These are phyloP conservation scores for Fragilariopsis cylindrus DNA, from an alignment of 108 stramenopile genomes.

Conservation along the genomic window DNA sequence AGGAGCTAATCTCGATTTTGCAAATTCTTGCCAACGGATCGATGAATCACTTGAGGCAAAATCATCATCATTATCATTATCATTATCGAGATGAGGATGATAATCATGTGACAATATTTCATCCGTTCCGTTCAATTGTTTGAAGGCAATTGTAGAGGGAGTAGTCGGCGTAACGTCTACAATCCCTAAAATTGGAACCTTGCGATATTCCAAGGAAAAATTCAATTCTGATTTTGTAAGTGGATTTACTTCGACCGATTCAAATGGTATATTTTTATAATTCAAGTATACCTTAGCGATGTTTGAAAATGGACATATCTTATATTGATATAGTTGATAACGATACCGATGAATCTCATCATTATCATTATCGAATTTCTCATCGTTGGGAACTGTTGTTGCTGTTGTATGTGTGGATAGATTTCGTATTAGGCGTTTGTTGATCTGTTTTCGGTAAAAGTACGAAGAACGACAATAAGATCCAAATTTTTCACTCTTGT, in stretches of 20 bases:
- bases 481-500: too few relatives aligned
- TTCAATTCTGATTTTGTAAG: conserved; percentile 87
- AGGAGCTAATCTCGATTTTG: conserved; percentile 79
- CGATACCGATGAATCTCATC: conserved; percentile 10
- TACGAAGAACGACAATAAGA: too few relatives aligned
- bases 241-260: conserved; percentile 89
- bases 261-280: conserved; percentile 59
- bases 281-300: conserved; percentile 74
- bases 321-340: conserved; percentile 81
- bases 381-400: too few relatives aligned
- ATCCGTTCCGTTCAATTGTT: conserved; percentile 42
- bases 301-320: conserved; percentile 93
- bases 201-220: conserved; percentile 71
- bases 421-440: neutral
- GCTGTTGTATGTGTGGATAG: neutral
- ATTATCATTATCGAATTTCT: neutral
- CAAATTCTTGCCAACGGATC: conserved; percentile 73
- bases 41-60: conserved; percentile 27
- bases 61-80: neutral
- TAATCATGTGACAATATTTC: conserved; percentile 23
- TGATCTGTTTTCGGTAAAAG: too few relatives aligned
- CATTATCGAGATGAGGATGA: neutral
- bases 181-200: conserved; percentile 85
- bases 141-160: neutral
- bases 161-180: conserved; percentile 4